Base-by-base conservation (phyloP, 2,329 filamentous ascomycete species). In the Parascedosporium putredinis region DNA sequence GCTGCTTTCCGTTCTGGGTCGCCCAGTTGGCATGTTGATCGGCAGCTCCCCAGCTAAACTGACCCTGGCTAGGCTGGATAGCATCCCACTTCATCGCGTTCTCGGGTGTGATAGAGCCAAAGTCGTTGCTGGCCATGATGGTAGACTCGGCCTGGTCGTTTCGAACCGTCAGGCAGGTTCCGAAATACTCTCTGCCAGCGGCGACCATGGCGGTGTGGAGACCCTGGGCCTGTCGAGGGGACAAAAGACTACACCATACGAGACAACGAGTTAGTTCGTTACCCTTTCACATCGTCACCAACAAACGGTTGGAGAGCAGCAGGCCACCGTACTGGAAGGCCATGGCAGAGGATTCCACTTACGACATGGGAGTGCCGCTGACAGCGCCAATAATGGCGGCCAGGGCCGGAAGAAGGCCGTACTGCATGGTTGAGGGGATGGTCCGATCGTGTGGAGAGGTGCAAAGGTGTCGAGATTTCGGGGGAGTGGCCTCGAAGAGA, bases 101-200 rank as follows among this genome's bases (percentile, higher is more conserved):
- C 56, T 67, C 65, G n/a, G 61, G 61, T 9, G 77, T 80, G 44
- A 79, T 68, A 55, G 77, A 72, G 20, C 76, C 78, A 58, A 81
- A 81, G 51, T 80, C 74, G 16, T 54, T 64, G 58, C 74, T 65
- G 52, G 67, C 68, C 45, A 79, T 65, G 53, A 78, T 72, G 3
- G 61, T 58, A n/a, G 70, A 60, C 58, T 81, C 81, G 34, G 67
- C 56, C 2, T 62, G 59, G 60, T 82, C 75, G 40, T 71, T 68
- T 2, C 59, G 60, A 20, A 79, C 75, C 54, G 80, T 78, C 24
- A 78, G 75, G 1, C 77, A 77, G 1, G 76, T 75, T 34, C 78
- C 78, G 47, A 79, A 78, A 61, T 79, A 80, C 29, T 58, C 51
- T 49, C 57, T 58, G 23, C 60, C 62, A 8, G 55, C 55, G 27